Evolutionary conservation across 2,329 filamentous ascomycete species (phyloP), one percentile per base, ranked within the genome.

Genomic region (Paramyrothecium sp.): DNA sequence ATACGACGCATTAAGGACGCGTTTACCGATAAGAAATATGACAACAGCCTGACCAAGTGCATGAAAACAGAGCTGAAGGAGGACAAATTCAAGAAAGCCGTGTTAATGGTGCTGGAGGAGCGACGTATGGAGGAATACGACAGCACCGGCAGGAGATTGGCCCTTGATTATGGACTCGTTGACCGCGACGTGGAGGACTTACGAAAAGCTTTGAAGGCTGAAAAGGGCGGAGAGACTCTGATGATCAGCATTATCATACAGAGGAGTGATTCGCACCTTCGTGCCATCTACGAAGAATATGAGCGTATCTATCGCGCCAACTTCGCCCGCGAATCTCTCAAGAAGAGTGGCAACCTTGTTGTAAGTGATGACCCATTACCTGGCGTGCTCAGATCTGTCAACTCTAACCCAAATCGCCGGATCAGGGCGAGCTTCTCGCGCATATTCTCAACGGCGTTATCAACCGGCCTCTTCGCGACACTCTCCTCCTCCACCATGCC

Each of bases 361-460:
- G 93, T 97, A 83, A 75, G 92, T 88, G 49, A 23, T 41, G 41
- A 54, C n/a, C 16, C 33, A 19, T 2, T 30, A 5, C 26, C 10
- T 30, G 44, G 30, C 19, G 21, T 10, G 7, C 49, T 3, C 26
- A 17, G 23, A 51, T 33, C 5, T 44, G 5, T 16, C 38, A 16
- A 16, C 7, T 20, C 51, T 41, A 19, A 41, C 50, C 3, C 7
- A 11, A 33, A 51, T 30, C 16, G 13, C 23, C 11, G 3, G 34
- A 50, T 51, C 64, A 97, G 93, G 95, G 95, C 62, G 95, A 99
- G 77, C 87, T 96, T 20, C 86, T 98, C 41, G 91, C 92, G 0
- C 95, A 98, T 74, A 91, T 98, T 65, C 88, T 99, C 68, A 97
- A 98, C 75, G 95, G 95, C 67, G 88, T 96, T 57, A 96, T 98